Base-by-base conservation (phyloP, 2,329 filamentous ascomycete genomes). In the Colletotrichum lindemuthianum region DNA sequence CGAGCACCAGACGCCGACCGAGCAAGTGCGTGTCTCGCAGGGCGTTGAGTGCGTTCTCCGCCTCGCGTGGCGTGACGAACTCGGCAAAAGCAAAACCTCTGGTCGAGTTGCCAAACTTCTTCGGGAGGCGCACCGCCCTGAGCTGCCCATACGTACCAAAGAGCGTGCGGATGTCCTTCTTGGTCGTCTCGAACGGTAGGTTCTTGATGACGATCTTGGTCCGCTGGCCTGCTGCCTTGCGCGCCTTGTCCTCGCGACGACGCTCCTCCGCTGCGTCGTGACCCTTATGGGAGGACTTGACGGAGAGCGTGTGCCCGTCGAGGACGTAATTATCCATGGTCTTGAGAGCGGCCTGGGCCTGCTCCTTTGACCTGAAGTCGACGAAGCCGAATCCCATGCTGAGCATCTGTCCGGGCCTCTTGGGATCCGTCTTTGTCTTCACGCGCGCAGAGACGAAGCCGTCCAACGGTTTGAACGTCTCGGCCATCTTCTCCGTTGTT, bases 171-270 rank as follows among this genome's bases (percentile, higher is more conserved):
- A 99, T 86, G 75, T 99, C 96, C 77, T 96, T 96, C 82, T 97
- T 97, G 58, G 89, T 91, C 52, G 92, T 91, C 81, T 98, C 93
- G 81, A 99, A 99, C 16, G 96, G 95, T 78, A 99, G 81, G 82
- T 99, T 99, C 84, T 98, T 99, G 82, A 99, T 91, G 78, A 98
- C 90, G 74, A 99, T 91, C 85, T 98, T 98, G 51, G 94, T 97
- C 70, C 88, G 87, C 74, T 89, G 88, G 13, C 86, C 86, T 32
- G 92, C 89, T 54, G 87, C 80, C 78, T 95, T 96, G 84, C 93
- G 96, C 54, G 90, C 89, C 69, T 86, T 88, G 73, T 98, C 93
- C 69, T 95, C 90, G 70, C 90, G 90, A 68, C 91, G 88, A 69
- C 92, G 88, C 78, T 97, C 92, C 75, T 97, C 93, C 2, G 92